Conservation (phyloP, 768 basidiomycete species). For the Rhizopogon salebrosus region DNA sequence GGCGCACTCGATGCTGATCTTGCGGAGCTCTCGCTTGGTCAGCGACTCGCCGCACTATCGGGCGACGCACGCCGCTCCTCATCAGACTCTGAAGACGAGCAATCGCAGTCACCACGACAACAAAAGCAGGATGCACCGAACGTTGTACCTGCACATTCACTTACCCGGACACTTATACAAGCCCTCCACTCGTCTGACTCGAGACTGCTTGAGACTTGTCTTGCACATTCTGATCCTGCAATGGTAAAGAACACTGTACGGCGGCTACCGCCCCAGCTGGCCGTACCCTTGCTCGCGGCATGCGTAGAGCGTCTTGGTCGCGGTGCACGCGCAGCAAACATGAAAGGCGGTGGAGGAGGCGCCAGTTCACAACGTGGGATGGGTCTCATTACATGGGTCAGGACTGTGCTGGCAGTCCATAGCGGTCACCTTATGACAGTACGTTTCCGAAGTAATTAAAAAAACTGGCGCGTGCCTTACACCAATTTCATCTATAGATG, state of each 20-base stretch:
- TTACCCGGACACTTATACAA: conserved; percentile 92
- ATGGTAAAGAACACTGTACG: conserved; percentile 86
- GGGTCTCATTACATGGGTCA: conserved; percentile 71
- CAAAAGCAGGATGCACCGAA: conserved; percentile 25
- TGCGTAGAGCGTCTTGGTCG: conserved; percentile 87
- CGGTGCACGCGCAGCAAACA: conserved; percentile 62
- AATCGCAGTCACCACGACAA: conserved; percentile 18
- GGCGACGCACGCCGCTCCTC: conserved; percentile 32
- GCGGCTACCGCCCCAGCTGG: conserved; percentile 80
- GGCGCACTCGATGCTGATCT: conserved; percentile 77
- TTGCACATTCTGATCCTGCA: conserved; percentile 73
- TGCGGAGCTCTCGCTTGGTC: conserved; percentile 88
- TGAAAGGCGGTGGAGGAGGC: conserved; percentile 75
- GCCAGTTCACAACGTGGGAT: conserved; percentile 75
- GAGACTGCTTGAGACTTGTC: conserved; percentile 79
- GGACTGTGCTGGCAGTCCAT: conserved; percentile 78
- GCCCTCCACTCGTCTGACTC: conserved; percentile 94
- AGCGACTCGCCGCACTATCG: conserved; percentile 74
- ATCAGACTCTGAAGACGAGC: conserved; percentile 46
- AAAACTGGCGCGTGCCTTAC: neutral
- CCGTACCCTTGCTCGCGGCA: conserved; percentile 78
- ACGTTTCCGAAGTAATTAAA: conserved; percentile 25
- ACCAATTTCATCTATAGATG: conserved; percentile 47
- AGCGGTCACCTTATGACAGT: conserved; percentile 94
- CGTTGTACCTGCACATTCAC: conserved; percentile 73